These are phyloP conservation scores for Nevesoporus exiguus DNA, from an alignment of 768 basidiomycete species.

Conservation along the genomic window DNA sequence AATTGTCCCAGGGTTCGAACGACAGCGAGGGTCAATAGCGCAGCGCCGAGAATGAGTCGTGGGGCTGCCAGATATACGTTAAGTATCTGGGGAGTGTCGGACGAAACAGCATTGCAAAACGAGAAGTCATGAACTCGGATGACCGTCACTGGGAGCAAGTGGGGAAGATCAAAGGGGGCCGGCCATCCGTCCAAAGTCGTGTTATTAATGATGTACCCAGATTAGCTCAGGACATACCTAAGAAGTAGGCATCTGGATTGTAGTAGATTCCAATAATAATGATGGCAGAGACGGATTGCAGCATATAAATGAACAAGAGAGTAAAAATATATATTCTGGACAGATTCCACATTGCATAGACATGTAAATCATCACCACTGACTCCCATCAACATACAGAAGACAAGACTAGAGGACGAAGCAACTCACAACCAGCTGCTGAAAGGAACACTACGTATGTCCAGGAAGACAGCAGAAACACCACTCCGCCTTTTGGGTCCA, in stretches of 20 bases:
- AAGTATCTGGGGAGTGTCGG: not conserved
- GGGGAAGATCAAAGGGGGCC: not conserved
- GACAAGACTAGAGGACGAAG: no score
- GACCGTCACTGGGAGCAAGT: not conserved
- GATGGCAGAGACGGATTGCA: not conserved
- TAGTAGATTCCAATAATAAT: not conserved
- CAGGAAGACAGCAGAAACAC: not conserved
- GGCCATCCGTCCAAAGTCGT: not conserved
- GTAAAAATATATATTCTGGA: not conserved
- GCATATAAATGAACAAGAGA: not conserved
- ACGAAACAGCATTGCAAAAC: not conserved
- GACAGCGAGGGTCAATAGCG: not conserved
- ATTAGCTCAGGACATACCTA: not conserved
- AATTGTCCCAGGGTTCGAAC: not conserved
- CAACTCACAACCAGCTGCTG: not conserved
- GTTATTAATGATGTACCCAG: not conserved
- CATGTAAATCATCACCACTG: constrained; percentile 5
- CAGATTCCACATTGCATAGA: not conserved
- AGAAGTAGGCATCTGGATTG: not conserved
- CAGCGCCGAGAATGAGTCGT: not conserved
- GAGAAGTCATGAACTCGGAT: not conserved
- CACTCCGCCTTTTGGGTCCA: not conserved
- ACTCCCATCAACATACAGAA: not conserved
- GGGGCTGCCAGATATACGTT: not conserved
- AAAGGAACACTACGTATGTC: not conserved